Evolutionary conservation across 2,329 filamentous ascomycete species (phyloP).

Genomic region (Aureobasidium sp.): DNA sequence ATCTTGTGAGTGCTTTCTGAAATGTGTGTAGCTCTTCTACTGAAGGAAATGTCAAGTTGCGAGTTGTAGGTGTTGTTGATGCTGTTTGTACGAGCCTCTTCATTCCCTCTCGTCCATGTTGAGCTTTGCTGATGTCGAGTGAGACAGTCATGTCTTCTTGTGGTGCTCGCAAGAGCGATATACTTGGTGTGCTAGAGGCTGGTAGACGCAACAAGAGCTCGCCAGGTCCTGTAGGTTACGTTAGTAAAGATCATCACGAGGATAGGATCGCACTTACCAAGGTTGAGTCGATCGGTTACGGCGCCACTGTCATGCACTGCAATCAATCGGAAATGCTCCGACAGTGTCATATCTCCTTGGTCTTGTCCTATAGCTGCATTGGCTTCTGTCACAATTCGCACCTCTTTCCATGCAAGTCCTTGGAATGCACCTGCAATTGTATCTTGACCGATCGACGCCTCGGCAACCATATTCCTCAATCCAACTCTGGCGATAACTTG

Average conservation of each 20-base stretch:
- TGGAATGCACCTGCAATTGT: conserved; percentile 34
- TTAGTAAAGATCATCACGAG: not conserved
- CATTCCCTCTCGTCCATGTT: conserved; percentile 64
- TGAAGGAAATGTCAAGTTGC: conserved; percentile 63
- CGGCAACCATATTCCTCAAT: conserved; percentile 33
- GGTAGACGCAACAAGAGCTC: conserved; percentile 53
- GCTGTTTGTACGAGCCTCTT: conserved; percentile 66
- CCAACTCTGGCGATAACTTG: conserved; percentile 71
- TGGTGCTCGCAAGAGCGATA: conserved; percentile 75
- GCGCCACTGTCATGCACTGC: conserved; percentile 80
- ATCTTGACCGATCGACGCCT: conserved; percentile 4
- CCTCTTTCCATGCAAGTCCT: conserved; percentile 68
- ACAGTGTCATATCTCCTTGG: conserved; percentile 73
- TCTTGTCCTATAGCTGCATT: conserved; percentile 61
- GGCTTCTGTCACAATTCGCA: conserved; percentile 78
- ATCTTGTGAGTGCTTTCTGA: conserved; percentile 82
- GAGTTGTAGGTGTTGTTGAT: conserved; percentile 69
- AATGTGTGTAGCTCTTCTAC: conserved; percentile 76
- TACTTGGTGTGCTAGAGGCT: conserved; percentile 52
- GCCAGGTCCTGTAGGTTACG: conserved; percentile 38
- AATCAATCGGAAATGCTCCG: conserved; percentile 79
- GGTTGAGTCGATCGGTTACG: conserved; percentile 85
- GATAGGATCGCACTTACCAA: conserved; percentile 51
- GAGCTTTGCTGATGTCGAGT: conserved; percentile 54
- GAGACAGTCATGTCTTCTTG: conserved; percentile 84